These are phyloP conservation scores for Geotrichum europaeum DNA, from an alignment of 1,139 yeast species.

Conservation along the genomic window DNA sequence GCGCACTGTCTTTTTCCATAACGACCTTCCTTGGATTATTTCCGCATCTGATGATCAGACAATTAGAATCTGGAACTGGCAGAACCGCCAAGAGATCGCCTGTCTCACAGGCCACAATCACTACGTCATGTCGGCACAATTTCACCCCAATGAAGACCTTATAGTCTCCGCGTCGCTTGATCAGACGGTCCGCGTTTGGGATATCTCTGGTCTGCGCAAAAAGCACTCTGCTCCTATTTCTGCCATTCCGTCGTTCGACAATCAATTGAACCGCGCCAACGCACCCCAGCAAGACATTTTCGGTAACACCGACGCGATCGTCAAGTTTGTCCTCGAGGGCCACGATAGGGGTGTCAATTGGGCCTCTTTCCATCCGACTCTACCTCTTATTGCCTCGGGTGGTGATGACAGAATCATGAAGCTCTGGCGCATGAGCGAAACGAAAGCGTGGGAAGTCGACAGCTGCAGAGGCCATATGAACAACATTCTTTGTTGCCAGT, in stretches of 20 bases:
- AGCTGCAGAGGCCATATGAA: conserved; percentile 97
- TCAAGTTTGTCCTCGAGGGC: conserved; percentile 93
- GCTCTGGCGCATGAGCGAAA: conserved; percentile 96
- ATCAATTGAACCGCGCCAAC: conserved; percentile 56
- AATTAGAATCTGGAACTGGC: conserved; percentile 99
- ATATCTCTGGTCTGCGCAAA: conserved; percentile 89
- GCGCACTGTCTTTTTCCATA: conserved; percentile 91
- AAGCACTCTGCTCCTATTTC: conserved; percentile 77
- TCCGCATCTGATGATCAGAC: conserved; percentile 98
- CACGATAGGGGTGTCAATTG: conserved; percentile 98
- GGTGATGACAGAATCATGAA: conserved; percentile 95
- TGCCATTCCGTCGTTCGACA: conserved; percentile 56
- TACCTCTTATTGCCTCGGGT: conserved; percentile 91
- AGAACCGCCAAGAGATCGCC: conserved; percentile 94
- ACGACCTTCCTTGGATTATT: conserved; percentile 94
- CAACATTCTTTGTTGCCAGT: conserved; percentile 80
- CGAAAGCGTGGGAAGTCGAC: conserved; percentile 99
- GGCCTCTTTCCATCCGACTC: conserved; percentile 96
- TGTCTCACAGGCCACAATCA: conserved; percentile 97
- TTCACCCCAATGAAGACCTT: conserved; percentile 92
- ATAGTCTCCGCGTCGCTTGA: conserved; percentile 94
- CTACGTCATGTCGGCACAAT: conserved; percentile 96
- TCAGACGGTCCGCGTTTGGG: conserved; percentile 99
- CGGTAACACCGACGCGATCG: conserved; percentile 90
- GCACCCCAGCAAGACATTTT: conserved; percentile 73